Evolutionary conservation across 2,329 filamentous ascomycete genomes (phyloP), one percentile per base, ranked within the genome.

Genomic region (Penicillium psychrosexuale): DNA sequence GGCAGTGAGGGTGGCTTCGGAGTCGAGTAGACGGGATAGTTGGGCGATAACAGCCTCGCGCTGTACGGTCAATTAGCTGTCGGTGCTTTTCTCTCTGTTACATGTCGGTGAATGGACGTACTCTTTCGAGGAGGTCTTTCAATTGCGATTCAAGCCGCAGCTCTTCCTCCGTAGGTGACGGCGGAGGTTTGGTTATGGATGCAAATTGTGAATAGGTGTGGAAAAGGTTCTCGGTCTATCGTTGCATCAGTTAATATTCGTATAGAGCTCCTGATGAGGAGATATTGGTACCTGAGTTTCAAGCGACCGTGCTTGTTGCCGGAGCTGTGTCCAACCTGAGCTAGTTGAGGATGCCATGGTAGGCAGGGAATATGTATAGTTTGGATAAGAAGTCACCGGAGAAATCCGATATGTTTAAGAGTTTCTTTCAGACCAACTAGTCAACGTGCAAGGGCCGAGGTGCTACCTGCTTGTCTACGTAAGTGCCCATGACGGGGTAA

Each of bases 191-290:
- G 17, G 89, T 78, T 56, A 88, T 84, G 17, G 89, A 85, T 17
- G 91, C 88, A 78, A 91, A 97, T 73, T 97, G 93, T 15, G 94
- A 94, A 72, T 96, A 99, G 57, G 80, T 86, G 62, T 81, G 78
- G 65, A 82, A 82, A 45, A 81, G 72, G 51, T 83, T 85, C 75
- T 97, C 91, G 44, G 92, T 96, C 91, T 97, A 66, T 53, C 37
- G 6, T 48, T 36, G 8, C 15, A 33, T 69, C 51, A 66, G 62
- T 60, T n/a, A 27, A 40, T 34, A 45, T 40, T 48, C 36, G n/a
- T 47, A 50, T 15, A 12, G 15, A 19, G 15, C 15, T 17, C 28
- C 33, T 51, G 17, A 36, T 47, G n/a, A 44, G 37, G 53, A 55
- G 17, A 51, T 56, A 42, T 59, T 37, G 72, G 61, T 80, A 96